Conservation (phyloP, 1,284 basidiomycete genomes). For the Leucoagaricus sp. region DNA sequence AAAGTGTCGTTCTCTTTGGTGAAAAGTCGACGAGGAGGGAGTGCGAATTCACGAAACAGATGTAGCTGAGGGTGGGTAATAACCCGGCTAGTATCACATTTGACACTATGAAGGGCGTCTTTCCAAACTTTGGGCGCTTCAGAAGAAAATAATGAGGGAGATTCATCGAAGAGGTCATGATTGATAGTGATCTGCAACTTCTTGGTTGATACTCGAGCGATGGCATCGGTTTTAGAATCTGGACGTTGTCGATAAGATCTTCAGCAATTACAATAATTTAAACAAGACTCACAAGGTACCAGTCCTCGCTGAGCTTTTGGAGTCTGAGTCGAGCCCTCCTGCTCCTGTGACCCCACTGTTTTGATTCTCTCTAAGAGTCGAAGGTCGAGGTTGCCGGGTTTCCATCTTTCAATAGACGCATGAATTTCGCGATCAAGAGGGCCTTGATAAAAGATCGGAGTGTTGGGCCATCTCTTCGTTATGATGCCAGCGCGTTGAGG, state of each 20-base stretch:
- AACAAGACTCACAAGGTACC: background rate
- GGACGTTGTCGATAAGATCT: too few species aligned
- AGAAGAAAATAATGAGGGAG: background rate
- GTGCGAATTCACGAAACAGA: background rate
- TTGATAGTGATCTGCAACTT: background rate
- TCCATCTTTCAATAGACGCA: slow-evolving; percentile 1
- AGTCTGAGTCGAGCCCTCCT: background rate
- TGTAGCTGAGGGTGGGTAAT: background rate
- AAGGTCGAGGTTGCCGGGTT: background rate
- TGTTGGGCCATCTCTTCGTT: background rate
- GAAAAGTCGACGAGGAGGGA: background rate
- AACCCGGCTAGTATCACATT: background rate
- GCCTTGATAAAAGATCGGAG: background rate
- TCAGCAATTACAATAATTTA: background rate
- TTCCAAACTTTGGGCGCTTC: background rate
- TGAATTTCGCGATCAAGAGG: background rate
- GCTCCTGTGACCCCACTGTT: background rate
- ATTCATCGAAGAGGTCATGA: background rate
- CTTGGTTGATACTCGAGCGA: too few species aligned
- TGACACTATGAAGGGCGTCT: background rate
- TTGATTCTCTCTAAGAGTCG: background rate
- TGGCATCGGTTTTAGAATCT: background rate
- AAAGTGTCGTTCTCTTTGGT: background rate
- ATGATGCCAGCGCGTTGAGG: background rate
- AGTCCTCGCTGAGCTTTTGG: too few species aligned